Conservation (phyloP, 257 asterid species). For the Nicotiana otophora region DNA sequence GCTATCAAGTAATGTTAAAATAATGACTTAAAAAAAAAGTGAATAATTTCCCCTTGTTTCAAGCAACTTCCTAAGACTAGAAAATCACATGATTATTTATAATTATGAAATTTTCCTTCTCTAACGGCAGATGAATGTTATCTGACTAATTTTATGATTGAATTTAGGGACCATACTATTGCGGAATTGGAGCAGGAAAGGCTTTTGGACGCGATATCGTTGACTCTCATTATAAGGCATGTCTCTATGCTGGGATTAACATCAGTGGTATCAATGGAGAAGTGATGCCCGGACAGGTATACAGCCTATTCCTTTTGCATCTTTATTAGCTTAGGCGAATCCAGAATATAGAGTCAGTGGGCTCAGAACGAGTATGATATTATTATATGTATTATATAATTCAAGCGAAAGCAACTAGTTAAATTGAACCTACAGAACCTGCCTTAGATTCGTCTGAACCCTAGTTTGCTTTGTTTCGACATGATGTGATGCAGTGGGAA, state of each 20-base stretch:
- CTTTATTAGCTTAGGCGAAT: not conserved
- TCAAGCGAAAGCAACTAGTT: not conserved
- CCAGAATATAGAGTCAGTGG: not conserved
- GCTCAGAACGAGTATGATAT: not conserved
- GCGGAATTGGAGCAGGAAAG: constrained; percentile 81
- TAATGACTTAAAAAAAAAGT: not conserved
- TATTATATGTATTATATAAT: not conserved
- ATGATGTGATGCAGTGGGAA: constrained; percentile 56
- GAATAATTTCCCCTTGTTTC: not conserved
- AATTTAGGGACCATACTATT: constrained; percentile 80
- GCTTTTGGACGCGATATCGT: constrained; percentile 88
- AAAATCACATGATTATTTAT: not conserved
- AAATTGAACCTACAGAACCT: not conserved
- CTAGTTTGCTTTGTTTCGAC: not conserved
- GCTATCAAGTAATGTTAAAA: not conserved
- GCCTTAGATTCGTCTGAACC: not conserved
- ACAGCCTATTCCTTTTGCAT: not conserved
- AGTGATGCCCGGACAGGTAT: constrained; percentile 95
- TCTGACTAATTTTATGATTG: not conserved
- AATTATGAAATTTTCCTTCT: not conserved
- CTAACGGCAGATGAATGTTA: not conserved
- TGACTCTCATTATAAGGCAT: constrained; percentile 81
- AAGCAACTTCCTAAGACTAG: not conserved
- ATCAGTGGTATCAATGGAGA: constrained; percentile 86
- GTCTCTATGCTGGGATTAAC: constrained; percentile 74